Evolutionary conservation across 345 rosid genomes (phyloP).

Genomic region (Ceriops zippeliana): DNA sequence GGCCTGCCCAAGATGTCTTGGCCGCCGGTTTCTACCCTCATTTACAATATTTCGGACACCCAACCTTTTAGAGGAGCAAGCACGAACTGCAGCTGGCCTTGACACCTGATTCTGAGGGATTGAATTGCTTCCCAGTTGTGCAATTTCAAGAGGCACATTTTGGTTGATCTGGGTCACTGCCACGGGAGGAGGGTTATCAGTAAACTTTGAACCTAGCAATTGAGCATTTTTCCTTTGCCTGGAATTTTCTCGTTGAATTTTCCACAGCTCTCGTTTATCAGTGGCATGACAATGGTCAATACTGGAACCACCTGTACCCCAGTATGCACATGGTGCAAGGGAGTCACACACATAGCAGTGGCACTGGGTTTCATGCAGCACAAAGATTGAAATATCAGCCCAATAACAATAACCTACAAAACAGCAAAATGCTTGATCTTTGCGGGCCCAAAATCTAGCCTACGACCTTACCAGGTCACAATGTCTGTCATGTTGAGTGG

Average conservation of each 20-base stretch:
- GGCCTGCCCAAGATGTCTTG: slow-evolving; percentile 15
- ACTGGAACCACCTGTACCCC: slow-evolving; percentile 46
- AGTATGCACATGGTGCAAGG: slow-evolving; percentile 64
- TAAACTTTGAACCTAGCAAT: slow-evolving; percentile 20
- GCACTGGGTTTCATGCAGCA: slow-evolving; percentile 49
- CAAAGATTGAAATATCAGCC: background rate
- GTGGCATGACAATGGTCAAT: slow-evolving; percentile 83
- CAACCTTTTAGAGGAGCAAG: slow-evolving; percentile 41
- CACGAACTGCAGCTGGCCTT: slow-evolving; percentile 20
- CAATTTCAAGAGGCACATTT: slow-evolving; percentile 15
- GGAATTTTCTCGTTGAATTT: slow-evolving; percentile 42
- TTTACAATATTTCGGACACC: slow-evolving; percentile 28
- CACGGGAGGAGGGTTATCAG: slow-evolving; percentile 17
- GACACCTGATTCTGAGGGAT: slow-evolving; percentile 17
- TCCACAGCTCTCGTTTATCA: slow-evolving; percentile 62
- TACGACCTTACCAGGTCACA: slow-evolving; percentile 58
- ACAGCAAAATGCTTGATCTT: background rate
- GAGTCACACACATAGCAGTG: slow-evolving; percentile 87
- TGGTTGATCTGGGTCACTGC: slow-evolving; percentile 23
- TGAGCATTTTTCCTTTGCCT: slow-evolving; percentile 31
- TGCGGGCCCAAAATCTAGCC: background rate
- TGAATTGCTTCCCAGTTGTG: slow-evolving; percentile 14
- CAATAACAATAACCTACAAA: background rate
- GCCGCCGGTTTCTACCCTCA: slow-evolving; percentile 23
- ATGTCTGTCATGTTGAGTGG: slow-evolving; percentile 48